These are phyloP conservation scores for Nepenthes mirabilis DNA, from an alignment of 148 eudicot genomes.

Conservation along the genomic window DNA sequence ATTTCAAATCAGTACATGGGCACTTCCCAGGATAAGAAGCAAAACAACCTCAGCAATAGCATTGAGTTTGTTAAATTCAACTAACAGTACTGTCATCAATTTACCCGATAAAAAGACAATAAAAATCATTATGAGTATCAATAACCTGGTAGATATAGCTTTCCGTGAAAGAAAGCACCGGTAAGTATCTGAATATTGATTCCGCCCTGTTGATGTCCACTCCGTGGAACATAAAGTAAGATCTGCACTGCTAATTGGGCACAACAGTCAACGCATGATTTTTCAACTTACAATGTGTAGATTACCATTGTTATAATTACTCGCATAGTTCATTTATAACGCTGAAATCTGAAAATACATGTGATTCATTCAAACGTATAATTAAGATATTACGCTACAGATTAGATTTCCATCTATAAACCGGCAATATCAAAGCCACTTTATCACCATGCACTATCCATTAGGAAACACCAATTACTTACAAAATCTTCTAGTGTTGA, in stretches of 20 bases:
- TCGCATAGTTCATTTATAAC: neutral
- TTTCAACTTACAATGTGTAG: neutral
- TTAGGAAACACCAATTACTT: slow-evolving; percentile 14
- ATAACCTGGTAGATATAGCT: slow-evolving; percentile 86
- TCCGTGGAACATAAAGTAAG: slow-evolving; percentile 91
- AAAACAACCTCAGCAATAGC: no score
- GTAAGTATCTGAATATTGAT: slow-evolving; percentile 65
- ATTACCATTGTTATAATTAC: neutral
- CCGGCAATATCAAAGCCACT: neutral
- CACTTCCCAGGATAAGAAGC: no score
- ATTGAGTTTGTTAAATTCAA: neutral
- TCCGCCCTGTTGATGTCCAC: slow-evolving; percentile 60
- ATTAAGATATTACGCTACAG: no score
- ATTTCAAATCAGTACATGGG: no score
- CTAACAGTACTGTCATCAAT: neutral
- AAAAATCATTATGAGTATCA: neutral
- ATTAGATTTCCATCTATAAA: neutral
- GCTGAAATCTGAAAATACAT: neutral
- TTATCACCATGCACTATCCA: neutral
- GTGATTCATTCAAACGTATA: neutral
- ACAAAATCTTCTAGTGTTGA: slow-evolving; percentile 97
- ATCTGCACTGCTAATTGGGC: slow-evolving; percentile 62
- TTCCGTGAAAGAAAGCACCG: slow-evolving; percentile 81
- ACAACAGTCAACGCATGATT: neutral
- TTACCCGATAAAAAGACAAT: neutral